A percentile compares a stretch with the other conserved stretches of the same genome.
Evolutionary conservation across 306 rosid species (phyloP).

Genomic region (Carpinus fangiana): DNA sequence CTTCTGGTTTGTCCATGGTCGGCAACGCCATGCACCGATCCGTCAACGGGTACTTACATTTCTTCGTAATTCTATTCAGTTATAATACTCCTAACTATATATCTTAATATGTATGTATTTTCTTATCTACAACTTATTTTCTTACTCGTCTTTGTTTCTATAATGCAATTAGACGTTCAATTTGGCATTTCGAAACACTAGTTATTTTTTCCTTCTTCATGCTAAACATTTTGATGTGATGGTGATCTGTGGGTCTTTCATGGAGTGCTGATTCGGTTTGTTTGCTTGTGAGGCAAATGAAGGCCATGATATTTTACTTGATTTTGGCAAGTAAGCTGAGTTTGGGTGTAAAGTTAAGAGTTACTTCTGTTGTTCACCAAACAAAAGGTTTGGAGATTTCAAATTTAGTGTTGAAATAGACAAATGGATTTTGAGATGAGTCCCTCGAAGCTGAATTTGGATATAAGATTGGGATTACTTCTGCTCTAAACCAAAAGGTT

Average conservation of each 20-base stretch:
- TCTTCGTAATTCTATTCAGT: neutral
- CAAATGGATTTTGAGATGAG: neutral
- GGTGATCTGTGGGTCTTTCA: neutral
- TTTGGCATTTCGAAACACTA: neutral
- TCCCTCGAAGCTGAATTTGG: neutral
- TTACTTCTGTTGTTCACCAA: neutral
- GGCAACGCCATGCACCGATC: constrained; percentile 91
- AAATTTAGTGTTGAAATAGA: neutral
- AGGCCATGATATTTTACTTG: neutral
- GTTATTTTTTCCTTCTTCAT: neutral
- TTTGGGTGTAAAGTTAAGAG: neutral
- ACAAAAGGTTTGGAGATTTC: neutral
- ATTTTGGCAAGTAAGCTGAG: neutral
- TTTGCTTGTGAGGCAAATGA: neutral
- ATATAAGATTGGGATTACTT: neutral
- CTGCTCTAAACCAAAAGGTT: neutral
- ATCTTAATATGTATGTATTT: neutral
- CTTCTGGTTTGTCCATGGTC: constrained; percentile 66
- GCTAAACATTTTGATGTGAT: neutral
- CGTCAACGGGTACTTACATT: constrained; percentile 67
- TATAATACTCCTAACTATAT: neutral
- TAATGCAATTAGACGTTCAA: neutral
- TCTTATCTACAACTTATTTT: neutral
- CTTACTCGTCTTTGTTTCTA: neutral
- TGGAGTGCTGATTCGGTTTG: neutral